Base-by-base conservation (phyloP, 768 basidiomycete species). In the Daedalea quercina region DNA sequence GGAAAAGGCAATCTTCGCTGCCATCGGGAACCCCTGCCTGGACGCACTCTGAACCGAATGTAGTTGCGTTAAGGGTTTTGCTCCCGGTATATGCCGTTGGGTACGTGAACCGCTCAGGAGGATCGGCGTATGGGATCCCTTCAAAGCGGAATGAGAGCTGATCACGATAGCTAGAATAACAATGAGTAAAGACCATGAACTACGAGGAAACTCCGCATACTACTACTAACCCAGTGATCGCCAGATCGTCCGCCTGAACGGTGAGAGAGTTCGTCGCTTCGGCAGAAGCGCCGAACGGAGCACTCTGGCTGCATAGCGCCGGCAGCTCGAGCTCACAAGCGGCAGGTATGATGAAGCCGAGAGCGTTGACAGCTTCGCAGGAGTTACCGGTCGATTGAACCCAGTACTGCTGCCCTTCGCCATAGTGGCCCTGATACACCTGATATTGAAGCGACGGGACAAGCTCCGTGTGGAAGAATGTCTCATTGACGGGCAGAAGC, bases 61-160 rank as follows among this genome's bases (percentile, higher is more conserved):
- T 54, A 9, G 65, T 68, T 6, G 69, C 69, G 49, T 69, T 58
- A 46, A 70, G 58, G 3, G 58, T 54, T 13, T 53, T 65, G 33
- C 60, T 42, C 1, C 68, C 65, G 53, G 44, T 65, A 57, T 63
- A 70, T 3, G 66, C 47, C 1, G 59, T 64, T 2, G 78, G 75
- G 61, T 79, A 75, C 13, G 69, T 65, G 60, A 74, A 79, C 2
- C 76, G 69, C 42, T 57, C 49, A 11, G 73, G 70, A 1, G 72
- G 71, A 52, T 76, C 64, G 3, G 76, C 75, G 54, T 74, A 79
- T 0, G 74, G 77, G 40, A 81, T 74, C 12, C 78, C 78, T 12
- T 77, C 61, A 68, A 81, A 79, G 17, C 74, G 69, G 67, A 80
- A 79, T 1, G 75, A 74, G 0, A 73, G 62, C 33, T 73, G 71